Conservation (phyloP, 805 yeast genomes). For the Ogataea nonfermentans region DNA sequence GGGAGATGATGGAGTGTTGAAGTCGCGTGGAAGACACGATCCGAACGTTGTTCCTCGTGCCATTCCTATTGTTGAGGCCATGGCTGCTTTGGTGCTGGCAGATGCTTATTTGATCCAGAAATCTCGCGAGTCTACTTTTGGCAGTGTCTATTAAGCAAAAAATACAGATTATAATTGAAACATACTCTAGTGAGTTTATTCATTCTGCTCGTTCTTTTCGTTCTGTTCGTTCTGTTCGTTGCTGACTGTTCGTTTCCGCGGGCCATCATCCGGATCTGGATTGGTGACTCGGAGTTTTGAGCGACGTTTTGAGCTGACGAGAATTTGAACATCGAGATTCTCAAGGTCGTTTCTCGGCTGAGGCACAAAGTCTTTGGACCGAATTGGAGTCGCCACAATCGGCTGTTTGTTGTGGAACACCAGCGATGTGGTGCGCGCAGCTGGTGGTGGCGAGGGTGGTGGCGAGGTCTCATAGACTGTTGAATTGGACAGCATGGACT, state of each 20-base stretch:
- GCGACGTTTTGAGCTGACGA: slow-evolving; percentile 65
- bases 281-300: slow-evolving; percentile 59
- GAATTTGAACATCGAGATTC: slow-evolving; percentile 64
- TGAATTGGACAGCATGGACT: slow-evolving; percentile 21
- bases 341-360: slow-evolving; percentile 41
- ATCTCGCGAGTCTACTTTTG: slow-evolving; percentile 64
- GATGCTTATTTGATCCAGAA: slow-evolving; percentile 85
- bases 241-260: slow-evolving; percentile 31
- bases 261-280: slow-evolving; percentile 46
- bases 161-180: not conserved
- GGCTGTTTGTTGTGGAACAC: slow-evolving; percentile 15
- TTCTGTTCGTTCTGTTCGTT: slow-evolving; percentile 31
- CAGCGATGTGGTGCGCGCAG: slow-evolving; percentile 17
- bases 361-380: slow-evolving; percentile 22
- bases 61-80: slow-evolving; percentile 96
- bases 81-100: slow-evolving; percentile 93
- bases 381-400: slow-evolving; percentile 14
- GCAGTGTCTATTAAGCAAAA: slow-evolving; percentile 26
- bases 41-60: slow-evolving; percentile 99
- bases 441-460: slow-evolving; percentile 8
- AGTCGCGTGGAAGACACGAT: slow-evolving; percentile 97
- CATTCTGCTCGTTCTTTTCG: slow-evolving; percentile 22
- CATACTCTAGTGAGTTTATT: not conserved
- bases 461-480: slow-evolving; percentile 4
- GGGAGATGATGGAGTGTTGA: slow-evolving; percentile 82